These are phyloP conservation scores for Mangifera indica DNA, from an alignment of 345 rosid genomes.

Conservation along the genomic window DNA sequence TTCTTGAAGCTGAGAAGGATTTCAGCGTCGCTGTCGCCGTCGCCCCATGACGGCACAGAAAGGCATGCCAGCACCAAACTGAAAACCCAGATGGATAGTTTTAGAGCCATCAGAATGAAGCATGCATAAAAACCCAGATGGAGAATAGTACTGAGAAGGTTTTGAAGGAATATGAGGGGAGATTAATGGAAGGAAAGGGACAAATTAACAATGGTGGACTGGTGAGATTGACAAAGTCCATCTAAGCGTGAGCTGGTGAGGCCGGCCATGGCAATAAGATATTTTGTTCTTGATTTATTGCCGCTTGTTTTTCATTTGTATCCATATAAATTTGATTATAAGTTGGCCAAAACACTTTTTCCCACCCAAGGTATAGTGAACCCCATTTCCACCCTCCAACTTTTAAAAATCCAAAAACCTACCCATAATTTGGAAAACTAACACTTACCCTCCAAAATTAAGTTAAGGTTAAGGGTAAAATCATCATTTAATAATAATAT, in stretches of 20 bases:
- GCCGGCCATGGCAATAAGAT: conserved; percentile 1
- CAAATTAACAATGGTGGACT: background rate
- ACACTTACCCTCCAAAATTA: too few species aligned
- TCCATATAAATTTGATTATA: too few species aligned
- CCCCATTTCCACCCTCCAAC: too few species aligned
- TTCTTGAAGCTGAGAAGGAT: conserved; percentile 53
- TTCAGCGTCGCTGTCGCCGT: conserved; percentile 33
- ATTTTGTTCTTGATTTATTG: background rate
- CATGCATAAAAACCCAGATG: background rate
- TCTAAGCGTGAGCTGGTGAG: conserved; percentile 6
- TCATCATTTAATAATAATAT: too few species aligned
- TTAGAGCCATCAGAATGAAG: conserved; percentile 1
- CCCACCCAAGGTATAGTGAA: too few species aligned
- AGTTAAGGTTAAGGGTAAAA: too few species aligned
- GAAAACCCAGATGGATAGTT: background rate
- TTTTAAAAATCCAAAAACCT: too few species aligned
- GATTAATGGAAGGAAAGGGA: background rate
- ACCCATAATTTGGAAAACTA: too few species aligned
- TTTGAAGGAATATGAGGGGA: background rate
- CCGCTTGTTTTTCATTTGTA: background rate
- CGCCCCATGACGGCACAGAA: background rate
- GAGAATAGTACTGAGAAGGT: background rate
- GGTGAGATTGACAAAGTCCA: conserved; percentile 12
- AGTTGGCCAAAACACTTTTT: too few species aligned
- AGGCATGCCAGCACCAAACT: background rate